phyloP scores from a whole-genome alignment of 768 basidiomycete genomes.

The Tulasnella sp. region DNA sequence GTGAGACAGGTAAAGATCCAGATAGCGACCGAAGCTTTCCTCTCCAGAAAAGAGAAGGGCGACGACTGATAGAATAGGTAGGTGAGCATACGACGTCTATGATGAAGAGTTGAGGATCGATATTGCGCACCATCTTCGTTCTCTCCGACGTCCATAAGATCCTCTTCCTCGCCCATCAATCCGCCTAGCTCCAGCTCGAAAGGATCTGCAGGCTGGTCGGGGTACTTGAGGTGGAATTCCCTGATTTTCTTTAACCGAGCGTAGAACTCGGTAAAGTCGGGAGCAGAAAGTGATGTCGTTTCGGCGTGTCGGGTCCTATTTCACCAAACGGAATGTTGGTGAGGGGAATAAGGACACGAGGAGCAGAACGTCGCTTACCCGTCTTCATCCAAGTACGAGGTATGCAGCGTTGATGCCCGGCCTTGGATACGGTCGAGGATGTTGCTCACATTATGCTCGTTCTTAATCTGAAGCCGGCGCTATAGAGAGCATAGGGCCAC shows the following conservation, averaged over 20 bases:
- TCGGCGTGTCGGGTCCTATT: conserved; percentile 5
- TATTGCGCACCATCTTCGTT: conserved; percentile 72
- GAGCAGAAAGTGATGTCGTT: conserved; percentile 15
- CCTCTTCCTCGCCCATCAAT: conserved; percentile 62
- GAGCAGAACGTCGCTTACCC: conserved; percentile 22
- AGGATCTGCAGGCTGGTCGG: conserved; percentile 69
- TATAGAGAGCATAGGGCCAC: not conserved
- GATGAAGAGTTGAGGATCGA: not conserved
- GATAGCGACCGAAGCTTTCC: conserved; percentile 87
- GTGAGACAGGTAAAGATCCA: conserved; percentile 86
- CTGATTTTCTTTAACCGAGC: conserved; percentile 90
- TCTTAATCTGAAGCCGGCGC: conserved; percentile 39
- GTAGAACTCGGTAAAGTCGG: conserved; percentile 85
- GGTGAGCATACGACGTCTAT: not conserved
- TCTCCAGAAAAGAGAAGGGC: conserved; percentile 90
- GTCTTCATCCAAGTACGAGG: conserved; percentile 68
- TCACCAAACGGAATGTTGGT: not conserved
- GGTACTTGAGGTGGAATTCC: conserved; percentile 93
- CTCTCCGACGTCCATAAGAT: conserved; percentile 53
- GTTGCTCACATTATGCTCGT: conserved; percentile 83
- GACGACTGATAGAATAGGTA: conserved; percentile 38
- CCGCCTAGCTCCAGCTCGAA: conserved; percentile 76
- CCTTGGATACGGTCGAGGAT: conserved; percentile 75
- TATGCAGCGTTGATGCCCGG: conserved; percentile 50
- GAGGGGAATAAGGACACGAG: not conserved